Evolutionary conservation across 2,329 filamentous ascomycete species (phyloP).

Genomic region (Zasmidium cellare): DNA sequence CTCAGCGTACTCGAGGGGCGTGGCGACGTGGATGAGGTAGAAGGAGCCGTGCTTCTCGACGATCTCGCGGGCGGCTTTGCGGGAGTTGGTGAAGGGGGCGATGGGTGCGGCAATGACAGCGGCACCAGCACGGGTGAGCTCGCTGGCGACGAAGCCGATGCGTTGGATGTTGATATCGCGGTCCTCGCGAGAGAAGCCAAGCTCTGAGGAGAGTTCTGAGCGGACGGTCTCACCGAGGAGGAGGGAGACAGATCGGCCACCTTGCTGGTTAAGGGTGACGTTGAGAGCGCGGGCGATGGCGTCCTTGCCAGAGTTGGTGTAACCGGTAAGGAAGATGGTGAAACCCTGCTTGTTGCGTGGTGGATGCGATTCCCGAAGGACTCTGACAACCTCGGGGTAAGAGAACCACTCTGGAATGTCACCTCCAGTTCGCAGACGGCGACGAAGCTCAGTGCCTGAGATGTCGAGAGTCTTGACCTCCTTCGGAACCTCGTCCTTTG

Average conservation of each 20-base stretch:
- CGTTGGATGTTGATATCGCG: constrained; percentile 92
- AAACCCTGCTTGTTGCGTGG: constrained; percentile 90
- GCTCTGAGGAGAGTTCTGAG: constrained; percentile 86
- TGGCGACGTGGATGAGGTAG: constrained; percentile 93
- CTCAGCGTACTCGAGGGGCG: constrained; percentile 87
- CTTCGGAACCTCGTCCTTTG: constrained; percentile 82
- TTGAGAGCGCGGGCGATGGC: constrained; percentile 93
- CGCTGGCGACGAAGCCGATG: constrained; percentile 93
- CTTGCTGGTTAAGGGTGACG: constrained; percentile 96
- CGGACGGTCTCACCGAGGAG: constrained; percentile 95
- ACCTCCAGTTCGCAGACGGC: constrained; percentile 83
- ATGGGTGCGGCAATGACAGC: constrained; percentile 97
- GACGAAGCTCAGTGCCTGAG: constrained; percentile 74
- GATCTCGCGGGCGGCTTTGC: constrained; percentile 76
- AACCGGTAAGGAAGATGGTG: constrained; percentile 96
- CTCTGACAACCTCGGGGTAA: constrained; percentile 96
- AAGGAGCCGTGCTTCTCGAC: constrained; percentile 88
- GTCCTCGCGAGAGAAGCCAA: constrained; percentile 92
- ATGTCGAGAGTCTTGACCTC: constrained; percentile 72
- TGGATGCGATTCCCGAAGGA: constrained; percentile 94
- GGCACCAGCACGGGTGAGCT: constrained; percentile 88
- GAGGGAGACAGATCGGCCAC: constrained; percentile 89
- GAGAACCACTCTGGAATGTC: constrained; percentile 99
- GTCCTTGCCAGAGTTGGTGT: constrained; percentile 96
- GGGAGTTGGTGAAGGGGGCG: constrained; percentile 81